These are phyloP conservation scores for Ophiostoma montium DNA, from an alignment of 2,329 filamentous ascomycete genomes.

Conservation along the genomic window DNA sequence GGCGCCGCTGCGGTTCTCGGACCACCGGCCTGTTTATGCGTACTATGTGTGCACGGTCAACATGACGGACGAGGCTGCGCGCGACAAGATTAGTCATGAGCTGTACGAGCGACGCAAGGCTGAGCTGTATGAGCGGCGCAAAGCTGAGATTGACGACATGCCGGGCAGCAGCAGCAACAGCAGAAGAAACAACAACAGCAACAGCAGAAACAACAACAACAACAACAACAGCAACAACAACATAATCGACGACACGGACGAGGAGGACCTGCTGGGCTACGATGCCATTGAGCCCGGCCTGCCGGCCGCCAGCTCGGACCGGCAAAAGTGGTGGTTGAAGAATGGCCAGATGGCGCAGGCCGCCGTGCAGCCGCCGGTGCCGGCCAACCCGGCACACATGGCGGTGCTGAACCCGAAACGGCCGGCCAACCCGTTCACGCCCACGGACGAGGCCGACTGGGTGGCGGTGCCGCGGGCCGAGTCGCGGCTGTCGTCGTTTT, in stretches of 20 bases:
- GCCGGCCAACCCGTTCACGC: conserved; percentile 67
- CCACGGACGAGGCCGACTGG: conserved; percentile 72
- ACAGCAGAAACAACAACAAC: too few relatives aligned
- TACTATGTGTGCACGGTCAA: conserved; percentile 74
- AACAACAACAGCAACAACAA: too few relatives aligned
- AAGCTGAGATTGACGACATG: conserved; percentile 52
- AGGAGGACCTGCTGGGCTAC: conserved; percentile 71
- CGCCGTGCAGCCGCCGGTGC: conserved; percentile 48
- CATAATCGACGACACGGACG: conserved; percentile 41
- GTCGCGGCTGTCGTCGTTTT: conserved; percentile 38
- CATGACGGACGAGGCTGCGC: conserved; percentile 60
- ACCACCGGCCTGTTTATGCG: conserved; percentile 91
- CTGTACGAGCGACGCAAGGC: conserved; percentile 58
- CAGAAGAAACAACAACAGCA: too few relatives aligned
- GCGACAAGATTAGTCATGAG: conserved; percentile 56
- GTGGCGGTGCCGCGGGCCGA: conserved; percentile 45
- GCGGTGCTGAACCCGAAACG: conserved; percentile 58
- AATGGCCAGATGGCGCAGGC: conserved; percentile 64
- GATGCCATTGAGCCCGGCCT: conserved; percentile 70
- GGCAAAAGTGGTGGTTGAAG: conserved; percentile 58
- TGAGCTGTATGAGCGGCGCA: too few relatives aligned
- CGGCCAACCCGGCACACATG: conserved; percentile 31
- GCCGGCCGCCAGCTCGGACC: conserved; percentile 51
- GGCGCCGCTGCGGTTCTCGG: conserved; percentile 76
- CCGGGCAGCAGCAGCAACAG: conserved; percentile 43